A percentile compares a stretch with the other conserved stretches of the same genome.
Evolutionary conservation across 768 basidiomycete genomes (phyloP).

Genomic region (Podaxis sp.): DNA sequence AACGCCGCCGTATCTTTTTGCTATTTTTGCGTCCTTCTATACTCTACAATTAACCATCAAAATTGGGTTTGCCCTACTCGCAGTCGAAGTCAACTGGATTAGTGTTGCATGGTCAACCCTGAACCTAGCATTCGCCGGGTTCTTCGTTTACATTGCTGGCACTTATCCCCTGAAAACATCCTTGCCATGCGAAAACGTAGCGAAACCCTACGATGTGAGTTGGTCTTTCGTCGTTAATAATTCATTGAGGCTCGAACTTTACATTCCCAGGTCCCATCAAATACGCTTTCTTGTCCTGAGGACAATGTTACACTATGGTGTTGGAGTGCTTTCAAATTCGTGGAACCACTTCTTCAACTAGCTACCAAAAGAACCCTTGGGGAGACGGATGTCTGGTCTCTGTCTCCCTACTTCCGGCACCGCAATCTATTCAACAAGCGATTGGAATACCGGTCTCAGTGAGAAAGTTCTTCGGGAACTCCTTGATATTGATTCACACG

Average conservation of each 20-base stretch:
- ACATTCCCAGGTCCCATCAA: conserved; percentile 41
- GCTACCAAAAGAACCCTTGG: conserved; percentile 46
- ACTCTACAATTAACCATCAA: conserved; percentile 31
- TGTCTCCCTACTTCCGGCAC: conserved; percentile 67
- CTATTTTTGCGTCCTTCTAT: conserved; percentile 36
- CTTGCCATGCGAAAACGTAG: conserved; percentile 45
- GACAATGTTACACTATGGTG: conserved; percentile 61
- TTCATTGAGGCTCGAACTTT: background rate
- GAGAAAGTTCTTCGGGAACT: conserved; percentile 9
- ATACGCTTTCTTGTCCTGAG: conserved; percentile 51
- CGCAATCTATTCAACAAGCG: conserved; percentile 64
- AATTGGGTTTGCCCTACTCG: conserved; percentile 27
- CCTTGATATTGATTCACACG: background rate
- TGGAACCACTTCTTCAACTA: conserved; percentile 55
- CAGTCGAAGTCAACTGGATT: conserved; percentile 11
- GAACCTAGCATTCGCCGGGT: conserved; percentile 26
- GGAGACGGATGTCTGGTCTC: conserved; percentile 52
- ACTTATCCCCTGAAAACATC: conserved; percentile 47
- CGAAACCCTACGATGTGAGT: conserved; percentile 42
- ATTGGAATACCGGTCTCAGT: conserved; percentile 46
- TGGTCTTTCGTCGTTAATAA: conserved; percentile 2
- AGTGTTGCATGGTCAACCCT: conserved; percentile 19
- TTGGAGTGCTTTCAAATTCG: conserved; percentile 62
- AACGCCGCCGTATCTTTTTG: conserved; percentile 51
- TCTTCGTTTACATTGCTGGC: conserved; percentile 49